Evolutionary conservation across 2,329 filamentous ascomycete genomes (phyloP), one percentile per base, ranked within the genome.

Genomic region (Aspergillus intermedius): DNA sequence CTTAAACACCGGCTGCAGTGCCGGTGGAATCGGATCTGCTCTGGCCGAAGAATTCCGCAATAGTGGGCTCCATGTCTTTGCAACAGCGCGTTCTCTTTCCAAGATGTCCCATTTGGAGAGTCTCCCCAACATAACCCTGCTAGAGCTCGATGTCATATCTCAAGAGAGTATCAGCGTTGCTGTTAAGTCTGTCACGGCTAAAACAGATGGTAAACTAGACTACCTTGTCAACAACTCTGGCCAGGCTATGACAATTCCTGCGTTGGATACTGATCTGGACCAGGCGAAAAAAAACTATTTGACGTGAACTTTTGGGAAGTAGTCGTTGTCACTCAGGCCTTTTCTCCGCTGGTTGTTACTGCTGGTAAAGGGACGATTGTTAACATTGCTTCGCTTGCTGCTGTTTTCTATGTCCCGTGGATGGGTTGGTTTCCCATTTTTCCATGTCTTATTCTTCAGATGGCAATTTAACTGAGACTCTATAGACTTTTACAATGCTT

Each of bases 181-280:
- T 2, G 55, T 58, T 2, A 42, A 49, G 3, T 47, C 49, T 0
- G 54, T 64, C 30, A n/a, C 47, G 23, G 47, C 43, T 8, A 19
- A 51, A 4, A 69, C 67, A 0, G 62, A 58, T 2, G 69, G 69
- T 9, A 61, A 45, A 2, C 58, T 74, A 5, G 60, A 70, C 39
- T 55, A 61, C 19, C 60, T 73, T 0, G 53, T 75, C 53, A 74
- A 75, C 58, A 75, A 75, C 51, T 67, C 72, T 15, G 73, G 67
- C 1, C 46, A 43, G 2, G 57, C 54, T n/a, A 63, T 58, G 23
- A 54, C 62, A 22, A 62, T 63, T 54, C 72, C 71, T 5, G 48
- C 67, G 6, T 49, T 74, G n/a, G 69, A 74, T 45, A 50, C 58
- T 1, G 55, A 68, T 22, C 49, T 72, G 1, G 57, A 64, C 4